These are phyloP conservation scores for Verticillium isaacii DNA, from an alignment of 2,329 filamentous ascomycete genomes.

Conservation along the genomic window DNA sequence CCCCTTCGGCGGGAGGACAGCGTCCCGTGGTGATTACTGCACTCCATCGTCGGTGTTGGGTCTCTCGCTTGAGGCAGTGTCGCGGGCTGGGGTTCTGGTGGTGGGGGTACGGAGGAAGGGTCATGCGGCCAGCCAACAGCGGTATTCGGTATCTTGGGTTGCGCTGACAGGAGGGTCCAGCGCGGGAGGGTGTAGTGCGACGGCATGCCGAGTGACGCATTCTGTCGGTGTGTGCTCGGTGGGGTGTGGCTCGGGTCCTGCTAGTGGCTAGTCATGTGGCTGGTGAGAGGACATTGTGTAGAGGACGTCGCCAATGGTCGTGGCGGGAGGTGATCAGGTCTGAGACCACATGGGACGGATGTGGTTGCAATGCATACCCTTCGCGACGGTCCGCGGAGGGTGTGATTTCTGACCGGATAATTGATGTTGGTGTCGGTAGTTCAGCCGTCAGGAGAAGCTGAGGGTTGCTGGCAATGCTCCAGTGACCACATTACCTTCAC, in stretches of 20 bases:
- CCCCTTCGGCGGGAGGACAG: not conserved
- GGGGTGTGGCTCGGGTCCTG: not conserved
- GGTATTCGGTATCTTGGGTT: not conserved
- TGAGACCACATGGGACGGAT: not conserved
- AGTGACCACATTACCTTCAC: no score
- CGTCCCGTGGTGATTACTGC: not conserved
- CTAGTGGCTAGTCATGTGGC: not conserved
- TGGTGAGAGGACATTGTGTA: not conserved
- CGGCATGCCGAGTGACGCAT: not conserved
- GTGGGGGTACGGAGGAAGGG: not conserved
- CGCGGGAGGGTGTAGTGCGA: not conserved
- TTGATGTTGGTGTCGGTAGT: not conserved
- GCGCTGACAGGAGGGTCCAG: not conserved
- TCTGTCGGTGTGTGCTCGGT: slow-evolving; percentile 1
- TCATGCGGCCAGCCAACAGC: not conserved
- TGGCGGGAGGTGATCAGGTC: not conserved
- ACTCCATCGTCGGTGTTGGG: not conserved
- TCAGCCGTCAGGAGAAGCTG: not conserved
- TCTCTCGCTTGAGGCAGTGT: not conserved
- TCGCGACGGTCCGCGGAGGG: not conserved
- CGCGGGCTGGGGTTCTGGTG: not conserved
- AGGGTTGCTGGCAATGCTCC: no score
- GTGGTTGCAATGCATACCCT: not conserved
- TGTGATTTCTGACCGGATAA: not conserved
- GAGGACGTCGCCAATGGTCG: not conserved